Percentiles rank a stretch among this genome's conserved stretches.
phyloP scores from a whole-genome alignment of 2,329 filamentous ascomycete genomes.

The Juglanconis juglandina region DNA sequence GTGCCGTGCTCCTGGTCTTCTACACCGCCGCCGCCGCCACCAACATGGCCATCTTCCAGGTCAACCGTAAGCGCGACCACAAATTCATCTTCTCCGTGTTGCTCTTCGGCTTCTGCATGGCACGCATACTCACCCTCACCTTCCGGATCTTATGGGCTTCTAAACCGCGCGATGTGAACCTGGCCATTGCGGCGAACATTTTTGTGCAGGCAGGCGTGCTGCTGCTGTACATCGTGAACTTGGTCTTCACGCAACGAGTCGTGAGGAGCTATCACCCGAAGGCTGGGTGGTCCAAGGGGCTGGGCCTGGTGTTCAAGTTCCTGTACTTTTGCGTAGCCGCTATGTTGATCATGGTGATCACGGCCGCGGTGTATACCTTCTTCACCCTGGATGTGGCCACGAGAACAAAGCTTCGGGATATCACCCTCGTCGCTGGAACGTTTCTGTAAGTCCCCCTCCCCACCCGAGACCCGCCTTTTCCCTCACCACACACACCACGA shows the following conservation, averaged over 20 bases:
- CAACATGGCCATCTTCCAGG: constrained; percentile 57
- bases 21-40: constrained; percentile 50
- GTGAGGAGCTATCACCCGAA: constrained; percentile 68
- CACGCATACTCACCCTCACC: constrained; percentile 48
- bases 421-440: constrained; percentile 61
- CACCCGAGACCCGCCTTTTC: constrained; percentile 42
- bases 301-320: constrained; percentile 51
- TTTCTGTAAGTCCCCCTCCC: constrained; percentile 64
- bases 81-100: constrained; percentile 59
- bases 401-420: constrained; percentile 51
- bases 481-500: constrained; percentile 50
- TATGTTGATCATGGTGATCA: constrained; percentile 64
- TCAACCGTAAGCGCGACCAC: constrained; percentile 48
- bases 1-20: constrained; percentile 57
- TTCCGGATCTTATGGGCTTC: constrained; percentile 53
- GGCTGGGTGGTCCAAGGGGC: constrained; percentile 63
- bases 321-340: constrained; percentile 57
- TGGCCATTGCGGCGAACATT: constrained; percentile 61
- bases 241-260: constrained; percentile 73
- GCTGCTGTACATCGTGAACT: constrained; percentile 72
- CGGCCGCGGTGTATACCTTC: constrained; percentile 59
- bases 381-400: constrained; percentile 58
- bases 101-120: constrained; percentile 57
- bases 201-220: constrained; percentile 72
- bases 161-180: constrained; percentile 33